Conservation (phyloP, 371 early-diverging fungal species). For the Parasitella parasitica region DNA sequence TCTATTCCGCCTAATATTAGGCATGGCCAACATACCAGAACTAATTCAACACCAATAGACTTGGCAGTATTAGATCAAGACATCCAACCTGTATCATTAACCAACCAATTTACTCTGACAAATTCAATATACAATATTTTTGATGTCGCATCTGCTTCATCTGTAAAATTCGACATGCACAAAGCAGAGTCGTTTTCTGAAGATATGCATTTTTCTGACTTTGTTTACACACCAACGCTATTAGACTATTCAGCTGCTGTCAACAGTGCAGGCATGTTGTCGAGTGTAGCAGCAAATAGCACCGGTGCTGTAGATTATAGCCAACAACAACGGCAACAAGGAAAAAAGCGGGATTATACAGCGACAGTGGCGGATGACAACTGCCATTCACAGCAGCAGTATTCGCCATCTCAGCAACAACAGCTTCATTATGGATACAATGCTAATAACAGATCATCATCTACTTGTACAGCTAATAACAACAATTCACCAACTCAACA, state of each 20-base stretch:
- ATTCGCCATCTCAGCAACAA: neutral
- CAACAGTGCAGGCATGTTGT: neutral
- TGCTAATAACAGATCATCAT: neutral
- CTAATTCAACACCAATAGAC: neutral
- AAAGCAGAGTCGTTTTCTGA: conserved; percentile 6
- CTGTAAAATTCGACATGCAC: conserved; percentile 8
- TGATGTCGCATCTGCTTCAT: conserved; percentile 8
- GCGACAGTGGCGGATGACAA: neutral
- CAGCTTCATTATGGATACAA: neutral
- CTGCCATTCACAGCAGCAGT: neutral
- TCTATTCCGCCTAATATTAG: neutral
- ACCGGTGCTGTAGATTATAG: neutral
- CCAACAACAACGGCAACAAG: neutral
- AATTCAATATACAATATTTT: neutral
- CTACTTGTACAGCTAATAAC: neutral
- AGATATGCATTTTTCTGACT: conserved; percentile 18
- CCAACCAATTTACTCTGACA: neutral
- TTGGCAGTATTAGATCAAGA: too few species aligned
- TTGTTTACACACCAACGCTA: conserved; percentile 19
- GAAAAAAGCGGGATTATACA: conserved; percentile 1
- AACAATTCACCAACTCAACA: neutral
- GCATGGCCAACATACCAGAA: neutral
- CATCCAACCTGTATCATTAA: neutral
- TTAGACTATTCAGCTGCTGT: conserved; percentile 8
- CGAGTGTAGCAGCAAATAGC: neutral